Evolutionary conservation across 345 rosid genomes (phyloP), one percentile per base, ranked within the genome.

Genomic region (Sisymbrium altissimum): DNA sequence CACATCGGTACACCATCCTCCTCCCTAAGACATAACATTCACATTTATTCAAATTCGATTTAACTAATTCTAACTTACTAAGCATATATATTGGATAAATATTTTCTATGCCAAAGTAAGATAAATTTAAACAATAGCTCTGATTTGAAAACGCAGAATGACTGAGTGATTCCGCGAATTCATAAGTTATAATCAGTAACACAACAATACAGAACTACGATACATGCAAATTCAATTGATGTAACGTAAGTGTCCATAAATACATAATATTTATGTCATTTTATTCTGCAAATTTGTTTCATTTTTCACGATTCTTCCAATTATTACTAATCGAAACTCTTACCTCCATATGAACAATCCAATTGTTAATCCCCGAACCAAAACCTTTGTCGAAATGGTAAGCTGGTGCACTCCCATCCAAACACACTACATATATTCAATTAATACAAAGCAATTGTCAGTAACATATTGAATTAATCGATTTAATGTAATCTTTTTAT

Each of bases 361-460:
- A 94, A 58, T 84, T 91, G 66, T 89, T 82, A 61, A 87, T 68
- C 13, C 98, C 97, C 1, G 90, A 75, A 56, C 97, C 98, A 76
- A 50, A 88, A 18, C 98, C 98, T 75, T 75, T 87, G 69, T 86
- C 83, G 33, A 84, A 81, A 64, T 94, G 94, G 84, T 91, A 94
- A 67, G 98, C 98, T 1, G 97, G 96, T 19, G 98, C 90, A 64
- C 97, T 94, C 19, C 97, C 98, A 79, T 94, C 98, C 87, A 94
- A 77, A 81, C 98, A 94, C 79, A 94, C 97, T 94, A 84, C 77
- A 79, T 3, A 25, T 3, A 23, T 32, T 7, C 1, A 65, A 36
- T 9, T 5, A 19, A 23, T 44, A 65, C 18, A n/a, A 25, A 32
- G 17, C 1, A 5, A 7, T 29, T 41, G 3, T 49, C 29, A 32